Percentiles rank a stretch among this genome's conserved stretches.
Evolutionary conservation across 768 basidiomycete genomes (phyloP).

Genomic region (Dentipellis fragilis): DNA sequence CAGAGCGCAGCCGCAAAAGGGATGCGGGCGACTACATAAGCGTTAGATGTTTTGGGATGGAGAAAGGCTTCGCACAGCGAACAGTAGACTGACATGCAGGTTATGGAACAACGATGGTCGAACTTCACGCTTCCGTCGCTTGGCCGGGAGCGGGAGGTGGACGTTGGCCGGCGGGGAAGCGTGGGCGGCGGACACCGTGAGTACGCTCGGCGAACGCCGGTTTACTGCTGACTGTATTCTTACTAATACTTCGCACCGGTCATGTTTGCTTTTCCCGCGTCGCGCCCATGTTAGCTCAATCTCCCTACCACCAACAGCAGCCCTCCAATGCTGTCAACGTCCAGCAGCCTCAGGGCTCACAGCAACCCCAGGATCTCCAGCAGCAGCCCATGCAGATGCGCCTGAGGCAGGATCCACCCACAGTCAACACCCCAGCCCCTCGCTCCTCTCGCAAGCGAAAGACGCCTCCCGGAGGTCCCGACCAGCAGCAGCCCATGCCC

Average conservation of each 20-base stretch:
- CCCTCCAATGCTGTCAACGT: slow-evolving; percentile 10
- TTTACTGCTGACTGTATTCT: slow-evolving; percentile 16
- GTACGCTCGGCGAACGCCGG: slow-evolving; percentile 12
- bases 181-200: slow-evolving; percentile 9
- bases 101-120: neutral
- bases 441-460: slow-evolving; percentile 59
- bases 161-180: neutral
- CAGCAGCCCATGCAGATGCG: slow-evolving; percentile 33
- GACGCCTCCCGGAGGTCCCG: slow-evolving; percentile 37
- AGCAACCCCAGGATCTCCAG: slow-evolving; percentile 9
- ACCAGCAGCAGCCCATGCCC: slow-evolving; percentile 25
- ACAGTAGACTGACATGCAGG: too few species aligned
- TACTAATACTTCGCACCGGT: slow-evolving; percentile 21
- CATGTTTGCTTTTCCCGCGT: slow-evolving; percentile 16
- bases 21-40: neutral
- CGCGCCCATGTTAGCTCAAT: slow-evolving; percentile 23
- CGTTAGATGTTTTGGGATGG: neutral
- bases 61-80: too few species aligned
- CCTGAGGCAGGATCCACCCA: slow-evolving; percentile 46
- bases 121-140: neutral
- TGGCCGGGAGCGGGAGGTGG: neutral
- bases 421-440: slow-evolving; percentile 27
- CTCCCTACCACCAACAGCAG: slow-evolving; percentile 19
- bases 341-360: slow-evolving; percentile 10
- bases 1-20: neutral